Percentiles rank a stretch among this genome's conserved stretches.
Evolutionary conservation across 2,329 filamentous ascomycete genomes (phyloP).

Genomic region (Thelonectria rubi): DNA sequence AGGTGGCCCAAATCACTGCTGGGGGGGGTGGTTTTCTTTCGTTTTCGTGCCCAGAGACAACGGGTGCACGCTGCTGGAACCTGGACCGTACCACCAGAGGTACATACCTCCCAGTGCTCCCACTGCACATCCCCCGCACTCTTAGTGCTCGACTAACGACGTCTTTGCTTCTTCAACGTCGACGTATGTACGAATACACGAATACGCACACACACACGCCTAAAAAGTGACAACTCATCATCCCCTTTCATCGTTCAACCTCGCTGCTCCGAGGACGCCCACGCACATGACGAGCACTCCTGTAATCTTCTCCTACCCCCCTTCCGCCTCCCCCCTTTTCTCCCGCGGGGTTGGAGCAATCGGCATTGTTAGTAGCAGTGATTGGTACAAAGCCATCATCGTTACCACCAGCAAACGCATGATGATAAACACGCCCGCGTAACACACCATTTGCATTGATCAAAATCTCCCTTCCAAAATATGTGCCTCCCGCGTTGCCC

Average conservation of each 20-base stretch:
- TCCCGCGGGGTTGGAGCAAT: slow-evolving; percentile 19
- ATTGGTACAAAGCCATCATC: neutral
- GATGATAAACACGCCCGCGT: slow-evolving; percentile 2
- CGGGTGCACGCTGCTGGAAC: no score
- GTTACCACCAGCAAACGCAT: no score
- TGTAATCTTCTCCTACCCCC: slow-evolving; percentile 2
- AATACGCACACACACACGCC: neutral
- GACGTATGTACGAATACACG: no score
- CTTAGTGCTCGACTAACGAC: neutral
- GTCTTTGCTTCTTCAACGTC: no score
- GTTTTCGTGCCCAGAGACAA: neutral
- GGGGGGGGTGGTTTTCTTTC: neutral
- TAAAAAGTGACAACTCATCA: slow-evolving; percentile 13
- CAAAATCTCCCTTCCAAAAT: no score
- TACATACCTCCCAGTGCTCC: neutral
- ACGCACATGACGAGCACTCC: slow-evolving; percentile 20
- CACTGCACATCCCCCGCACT: slow-evolving; percentile 16
- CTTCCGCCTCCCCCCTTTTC: neutral
- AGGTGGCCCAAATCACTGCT: slow-evolving; percentile 25
- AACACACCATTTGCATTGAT: slow-evolving; percentile 12
- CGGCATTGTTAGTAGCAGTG: neutral
- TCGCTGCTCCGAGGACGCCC: slow-evolving; percentile 7
- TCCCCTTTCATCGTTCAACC: slow-evolving; percentile 3
- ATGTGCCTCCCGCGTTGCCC: slow-evolving; percentile 7
- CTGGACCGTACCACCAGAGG: no score